Evolutionary conservation across 164 flowering plant species (phyloP), one percentile per base, ranked within the genome.

Genomic region (Cinnamomum micranthum): DNA sequence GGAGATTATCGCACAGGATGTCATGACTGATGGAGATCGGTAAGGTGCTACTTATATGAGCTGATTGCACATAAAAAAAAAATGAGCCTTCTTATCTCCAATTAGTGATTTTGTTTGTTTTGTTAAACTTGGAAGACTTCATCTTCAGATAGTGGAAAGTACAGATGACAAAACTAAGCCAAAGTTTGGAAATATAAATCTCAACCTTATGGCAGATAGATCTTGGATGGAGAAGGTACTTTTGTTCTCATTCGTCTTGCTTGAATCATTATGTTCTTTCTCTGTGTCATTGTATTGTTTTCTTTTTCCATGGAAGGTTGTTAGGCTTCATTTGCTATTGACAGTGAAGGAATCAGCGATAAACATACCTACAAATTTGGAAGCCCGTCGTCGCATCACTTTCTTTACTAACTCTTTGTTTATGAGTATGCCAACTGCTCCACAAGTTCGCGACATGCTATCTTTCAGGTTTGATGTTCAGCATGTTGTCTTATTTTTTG

Each of bases 361-460:
- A 76, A 92, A 94, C 80, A 93, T 96, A 73, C 99, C 99, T n/a
- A 89, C 79, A 82, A 94, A 96, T 82, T 80, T 92, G 83, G 99
- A 96, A 12, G 98, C 99, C 81, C 95, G 98, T 22, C 93, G 98
- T 0, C 95, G 98, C 64, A 96, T 94, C 71, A 96, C 98, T 15
- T 96, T 94, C 85, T 96, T 96, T 82, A 86, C 99, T 2, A 96
- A 96, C 80, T 96, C 99, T 66, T 81, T 96, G 76, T 94, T 92
- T 82, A 96, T 96, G 99, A 91, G 73, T 24, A 92, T 96, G 94
- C 99, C 99, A 66, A 70, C n/a, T 65, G 98, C 99, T 78, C 99
- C 99, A 64, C 86, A 84, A 89, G 97, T 96, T 71, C 98, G 89
- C 62, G 80, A 92, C 79, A 96, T 96, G 98, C 87, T 96, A 72